phyloP scores from a whole-genome alignment of 2,329 filamentous ascomycete species.

The Calonectria henricotiae region DNA sequence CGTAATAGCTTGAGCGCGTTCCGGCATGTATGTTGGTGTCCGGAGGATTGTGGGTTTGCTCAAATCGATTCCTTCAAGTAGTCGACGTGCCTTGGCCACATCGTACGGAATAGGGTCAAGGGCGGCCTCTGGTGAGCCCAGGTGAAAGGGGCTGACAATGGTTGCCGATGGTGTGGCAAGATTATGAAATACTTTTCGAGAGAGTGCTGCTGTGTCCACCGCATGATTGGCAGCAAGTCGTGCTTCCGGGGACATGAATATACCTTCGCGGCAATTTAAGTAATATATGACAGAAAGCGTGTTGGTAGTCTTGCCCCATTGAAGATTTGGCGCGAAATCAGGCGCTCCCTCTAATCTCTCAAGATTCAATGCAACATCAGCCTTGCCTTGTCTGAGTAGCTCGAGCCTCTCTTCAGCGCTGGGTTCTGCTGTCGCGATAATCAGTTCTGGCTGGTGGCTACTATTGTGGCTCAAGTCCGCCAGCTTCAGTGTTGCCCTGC shows the following conservation, averaged over 20 bases:
- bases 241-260: neutral
- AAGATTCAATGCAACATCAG: constrained; percentile 23
- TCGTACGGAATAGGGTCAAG: constrained; percentile 1
- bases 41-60: neutral
- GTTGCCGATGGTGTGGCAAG: constrained; percentile 5
- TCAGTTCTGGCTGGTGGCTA: neutral
- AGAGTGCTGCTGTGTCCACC: neutral
- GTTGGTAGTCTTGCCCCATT: constrained; percentile 19
- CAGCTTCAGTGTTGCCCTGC: neutral
- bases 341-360: constrained; percentile 2
- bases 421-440: constrained; percentile 6
- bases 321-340: neutral
- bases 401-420: constrained; percentile 17
- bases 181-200: neutral
- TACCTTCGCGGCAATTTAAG: constrained; percentile 14
- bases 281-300: constrained; percentile 24
- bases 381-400: neutral
- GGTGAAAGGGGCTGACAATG: constrained; percentile 6
- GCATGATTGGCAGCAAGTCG: neutral
- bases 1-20: constrained; percentile 16
- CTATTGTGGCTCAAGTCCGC: neutral
- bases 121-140: neutral
- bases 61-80: constrained; percentile 12
- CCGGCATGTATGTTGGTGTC: constrained; percentile 19
- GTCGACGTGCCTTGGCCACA: neutral